Evolutionary conservation across 495 filamentous ascomycete genomes (phyloP), one percentile per base, ranked within the genome.

Genomic region (Corynascus novoguineensis): DNA sequence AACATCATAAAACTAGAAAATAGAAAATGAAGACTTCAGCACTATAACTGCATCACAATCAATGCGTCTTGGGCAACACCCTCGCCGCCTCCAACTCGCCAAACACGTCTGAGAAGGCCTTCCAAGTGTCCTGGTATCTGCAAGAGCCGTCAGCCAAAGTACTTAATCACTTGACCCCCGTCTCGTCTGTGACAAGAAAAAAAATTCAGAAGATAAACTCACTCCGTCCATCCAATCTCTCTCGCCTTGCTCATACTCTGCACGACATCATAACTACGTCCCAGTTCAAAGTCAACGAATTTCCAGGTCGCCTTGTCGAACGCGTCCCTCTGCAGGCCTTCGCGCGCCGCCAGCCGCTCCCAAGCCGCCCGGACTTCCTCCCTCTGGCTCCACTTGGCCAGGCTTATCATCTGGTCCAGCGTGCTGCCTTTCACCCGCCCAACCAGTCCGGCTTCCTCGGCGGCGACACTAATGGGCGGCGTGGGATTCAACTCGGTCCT

Each of bases 161-260:
- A n/a, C n/a, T n/a, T n/a, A n/a, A n/a, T n/a, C n/a, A n/a, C n/a
- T n/a, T n/a, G n/a, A 41, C n/a, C 27, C 35, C 15, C n/a, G 29
- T 19, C 24, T 6, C 37, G 2, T n/a, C 31, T 1, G 38, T 14
- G 14, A 49, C n/a, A 41, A 41, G 17, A 10, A 41, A 6, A 21
- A 19, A 17, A 6, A 19, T 11, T 19, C 8, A 12, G 4, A 21
- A 28, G 10, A 15, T 10, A 24, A 28, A 34, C 29, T 29, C 38
- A 66, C 64, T 75, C 74, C 5, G 64, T 73, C 73, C 74, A 81
- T 12, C 75, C 77, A 29, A 68, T 46, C 66, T 74, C 76, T 59
- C 80, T 73, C 12, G 82, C 81, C 64, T 84, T 84, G 54, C 75
- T 80, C 79, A 84, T 82, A 53, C 70, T 79, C 27, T 72, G 60